phyloP scores from a whole-genome alignment of 257 asterid species.

The Penstemon newberryi region DNA sequence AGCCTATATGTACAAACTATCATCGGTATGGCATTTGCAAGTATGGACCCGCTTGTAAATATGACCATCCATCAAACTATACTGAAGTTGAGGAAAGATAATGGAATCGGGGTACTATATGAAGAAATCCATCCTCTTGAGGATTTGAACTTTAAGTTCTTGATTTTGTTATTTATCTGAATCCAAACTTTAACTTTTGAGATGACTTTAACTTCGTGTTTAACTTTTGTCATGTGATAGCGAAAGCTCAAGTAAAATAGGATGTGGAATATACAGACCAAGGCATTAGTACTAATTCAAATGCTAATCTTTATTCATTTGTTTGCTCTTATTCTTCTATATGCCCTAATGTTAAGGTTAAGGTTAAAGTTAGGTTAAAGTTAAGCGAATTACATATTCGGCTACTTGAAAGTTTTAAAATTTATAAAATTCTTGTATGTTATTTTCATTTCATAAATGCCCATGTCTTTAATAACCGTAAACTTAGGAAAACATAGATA shows the following conservation, averaged over 20 bases:
- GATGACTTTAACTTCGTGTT: background rate
- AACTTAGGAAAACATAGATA: no score
- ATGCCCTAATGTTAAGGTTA: no score
- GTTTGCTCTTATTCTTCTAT: no score
- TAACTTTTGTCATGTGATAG: background rate
- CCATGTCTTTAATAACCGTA: no score
- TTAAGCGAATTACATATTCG: no score
- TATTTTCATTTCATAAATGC: no score
- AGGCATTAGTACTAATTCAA: no score
- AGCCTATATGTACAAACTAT: constrained; percentile 72
- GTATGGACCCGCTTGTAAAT: constrained; percentile 85
- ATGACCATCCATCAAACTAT: constrained; percentile 70
- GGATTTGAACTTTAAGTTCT: background rate
- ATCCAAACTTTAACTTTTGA: background rate
- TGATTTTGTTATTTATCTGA: background rate
- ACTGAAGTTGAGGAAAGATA: constrained; percentile 39
- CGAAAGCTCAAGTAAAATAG: background rate
- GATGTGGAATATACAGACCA: no score
- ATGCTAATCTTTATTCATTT: no score
- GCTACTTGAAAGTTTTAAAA: no score
- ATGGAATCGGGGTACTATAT: constrained; percentile 40
- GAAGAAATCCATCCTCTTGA: constrained; percentile 1
- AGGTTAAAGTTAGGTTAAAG: no score
- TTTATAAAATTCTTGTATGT: no score
- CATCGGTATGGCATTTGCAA: constrained; percentile 89